phyloP scores from a whole-genome alignment of 495 filamentous ascomycete genomes.

The Acidomyces sp. region DNA sequence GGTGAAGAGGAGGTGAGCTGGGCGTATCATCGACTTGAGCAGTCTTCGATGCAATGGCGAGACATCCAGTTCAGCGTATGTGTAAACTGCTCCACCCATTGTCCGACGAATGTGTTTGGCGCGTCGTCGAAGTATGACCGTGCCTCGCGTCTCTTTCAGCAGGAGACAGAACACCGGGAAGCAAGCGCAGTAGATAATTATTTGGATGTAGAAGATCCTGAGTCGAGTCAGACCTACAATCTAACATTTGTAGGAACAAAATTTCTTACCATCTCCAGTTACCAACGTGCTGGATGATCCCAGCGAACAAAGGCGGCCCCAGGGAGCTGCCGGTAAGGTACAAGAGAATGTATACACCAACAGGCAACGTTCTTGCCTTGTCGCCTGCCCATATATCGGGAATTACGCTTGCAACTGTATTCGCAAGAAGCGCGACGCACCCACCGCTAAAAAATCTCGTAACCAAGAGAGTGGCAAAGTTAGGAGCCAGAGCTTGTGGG shows the following conservation, averaged over 20 bases:
- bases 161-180: conserved; percentile 31
- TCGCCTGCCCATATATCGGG: conserved; percentile 38
- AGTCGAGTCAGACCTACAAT: neutral
- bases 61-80: conserved; percentile 29
- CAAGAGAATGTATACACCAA: conserved; percentile 34
- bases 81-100: conserved; percentile 27
- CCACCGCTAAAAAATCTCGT: conserved; percentile 38
- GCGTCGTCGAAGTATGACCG: conserved; percentile 28
- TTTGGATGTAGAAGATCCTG: conserved; percentile 37
- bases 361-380: conserved; percentile 31
- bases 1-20: conserved; percentile 36
- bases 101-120: conserved; percentile 26
- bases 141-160: conserved; percentile 33
- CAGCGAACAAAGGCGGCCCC: conserved; percentile 36
- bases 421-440: conserved; percentile 34
- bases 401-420: conserved; percentile 35
- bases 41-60: conserved; percentile 8
- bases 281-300: conserved; percentile 30
- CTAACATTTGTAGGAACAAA: neutral
- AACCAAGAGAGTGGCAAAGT: conserved; percentile 38
- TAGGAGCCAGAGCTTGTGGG: conserved; percentile 37
- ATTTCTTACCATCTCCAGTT: conserved; percentile 34
- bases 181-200: conserved; percentile 34
- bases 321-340: conserved; percentile 35
- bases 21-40: conserved; percentile 27